phyloP scores from a whole-genome alignment of 257 asterid genomes.

The Solanum tarapatanum region DNA sequence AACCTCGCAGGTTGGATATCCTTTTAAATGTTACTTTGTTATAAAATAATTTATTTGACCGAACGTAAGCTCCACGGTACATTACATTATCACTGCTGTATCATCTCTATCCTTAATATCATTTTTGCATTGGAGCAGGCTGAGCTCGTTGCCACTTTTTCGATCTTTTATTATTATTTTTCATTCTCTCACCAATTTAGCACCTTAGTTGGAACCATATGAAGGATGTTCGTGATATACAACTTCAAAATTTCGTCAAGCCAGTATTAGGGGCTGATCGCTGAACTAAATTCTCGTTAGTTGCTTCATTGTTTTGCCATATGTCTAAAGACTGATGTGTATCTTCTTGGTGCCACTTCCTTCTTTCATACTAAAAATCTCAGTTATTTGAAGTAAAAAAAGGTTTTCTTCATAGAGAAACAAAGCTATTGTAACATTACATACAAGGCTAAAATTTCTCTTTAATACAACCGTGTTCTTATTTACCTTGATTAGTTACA shows the following conservation, averaged over 20 bases:
- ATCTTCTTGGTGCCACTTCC: not conserved
- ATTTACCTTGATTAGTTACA: not conserved
- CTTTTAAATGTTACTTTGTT: not conserved
- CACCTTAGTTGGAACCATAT: not conserved
- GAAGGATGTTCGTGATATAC: not conserved
- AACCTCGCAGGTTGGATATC: conserved; percentile 56
- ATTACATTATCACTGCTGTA: not conserved
- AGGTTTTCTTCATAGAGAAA: not conserved
- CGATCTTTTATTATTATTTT: not conserved
- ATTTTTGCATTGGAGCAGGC: not conserved
- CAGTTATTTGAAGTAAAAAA: not conserved
- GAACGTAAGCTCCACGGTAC: not conserved
- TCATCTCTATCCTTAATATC: not conserved
- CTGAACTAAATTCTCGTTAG: not conserved
- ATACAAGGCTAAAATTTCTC: not conserved
- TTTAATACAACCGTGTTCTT: not conserved
- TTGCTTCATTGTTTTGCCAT: not conserved
- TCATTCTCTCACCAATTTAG: not conserved
- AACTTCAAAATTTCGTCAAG: not conserved
- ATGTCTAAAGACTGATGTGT: not conserved
- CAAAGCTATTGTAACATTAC: not conserved
- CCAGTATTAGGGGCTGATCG: not conserved
- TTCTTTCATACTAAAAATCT: not conserved
- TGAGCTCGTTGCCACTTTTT: not conserved
- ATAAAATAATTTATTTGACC: not conserved